Conservation (phyloP, 257 asterid genomes). For the Scutellaria barbata region DNA sequence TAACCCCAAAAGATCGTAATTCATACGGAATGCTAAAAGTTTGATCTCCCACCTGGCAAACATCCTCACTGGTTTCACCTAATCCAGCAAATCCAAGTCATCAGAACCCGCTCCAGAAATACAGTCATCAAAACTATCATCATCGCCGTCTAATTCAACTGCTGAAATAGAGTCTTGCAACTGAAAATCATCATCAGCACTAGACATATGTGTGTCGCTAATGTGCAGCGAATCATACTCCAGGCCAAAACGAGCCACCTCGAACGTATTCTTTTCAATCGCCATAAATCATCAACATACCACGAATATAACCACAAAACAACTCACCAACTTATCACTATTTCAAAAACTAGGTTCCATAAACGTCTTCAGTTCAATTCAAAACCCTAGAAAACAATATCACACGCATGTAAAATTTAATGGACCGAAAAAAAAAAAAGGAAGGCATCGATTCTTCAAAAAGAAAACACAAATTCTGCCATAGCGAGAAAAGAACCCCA, state of each 20-base stretch:
- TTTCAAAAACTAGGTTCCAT: background rate
- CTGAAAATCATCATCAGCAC: constrained; percentile 81
- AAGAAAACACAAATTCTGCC: no score
- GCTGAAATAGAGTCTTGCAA: constrained; percentile 50
- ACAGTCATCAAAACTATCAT: constrained; percentile 89
- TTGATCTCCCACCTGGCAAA: constrained; percentile 91
- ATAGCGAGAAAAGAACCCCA: no score
- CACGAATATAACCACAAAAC: constrained; percentile 32
- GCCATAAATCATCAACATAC: constrained; percentile 74
- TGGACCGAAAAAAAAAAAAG: constrained; percentile 9
- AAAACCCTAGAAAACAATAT: constrained; percentile 44
- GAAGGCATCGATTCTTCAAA: no score
- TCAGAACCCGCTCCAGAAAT: constrained; percentile 99
- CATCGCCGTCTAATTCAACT: constrained; percentile 82
- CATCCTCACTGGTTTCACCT: constrained; percentile 90
- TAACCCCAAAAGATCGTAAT: constrained; percentile 80
- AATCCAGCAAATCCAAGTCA: constrained; percentile 89
- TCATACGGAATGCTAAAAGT: constrained; percentile 91
- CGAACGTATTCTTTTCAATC: constrained; percentile 85
- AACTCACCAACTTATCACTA: no score
- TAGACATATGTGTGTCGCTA: constrained; percentile 70
- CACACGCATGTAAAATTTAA: background rate
- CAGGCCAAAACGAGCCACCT: constrained; percentile 68
- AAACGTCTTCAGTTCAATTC: constrained; percentile 42
- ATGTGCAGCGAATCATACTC: constrained; percentile 69